Percentiles rank a stretch among this genome's conserved stretches.
phyloP scores from a whole-genome alignment of 164 flowering plant genomes.

The Pachysandra terminalis region DNA sequence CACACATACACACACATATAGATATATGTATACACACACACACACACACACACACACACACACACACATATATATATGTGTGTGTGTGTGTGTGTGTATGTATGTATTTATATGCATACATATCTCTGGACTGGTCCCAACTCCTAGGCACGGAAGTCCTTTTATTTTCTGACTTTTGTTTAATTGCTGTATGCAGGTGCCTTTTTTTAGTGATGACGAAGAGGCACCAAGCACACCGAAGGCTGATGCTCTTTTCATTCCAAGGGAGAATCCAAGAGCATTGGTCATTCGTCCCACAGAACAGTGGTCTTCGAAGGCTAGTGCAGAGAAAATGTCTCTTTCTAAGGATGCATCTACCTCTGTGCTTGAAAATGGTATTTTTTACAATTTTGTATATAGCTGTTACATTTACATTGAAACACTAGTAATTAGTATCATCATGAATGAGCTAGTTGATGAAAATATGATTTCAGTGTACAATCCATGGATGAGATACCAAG shows the following conservation, averaged over 20 bases:
- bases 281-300: conserved; percentile 76
- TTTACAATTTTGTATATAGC: neutral
- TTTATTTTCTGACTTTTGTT: neutral
- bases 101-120: too few species aligned
- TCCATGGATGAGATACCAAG: neutral
- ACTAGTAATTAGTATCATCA: neutral
- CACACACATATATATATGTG: too few species aligned
- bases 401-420: neutral
- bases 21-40: too few species aligned
- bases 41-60: too few species aligned
- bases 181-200: conserved; percentile 48
- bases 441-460: neutral
- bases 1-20: too few species aligned
- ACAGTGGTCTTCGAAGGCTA: conserved; percentile 50
- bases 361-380: conserved; percentile 60
- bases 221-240: conserved; percentile 84
- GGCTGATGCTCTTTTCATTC: conserved; percentile 93
- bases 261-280: conserved; percentile 95
- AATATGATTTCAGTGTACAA: neutral
- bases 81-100: too few species aligned
- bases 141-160: neutral
- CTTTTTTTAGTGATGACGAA: conserved; percentile 87
- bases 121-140: neutral
- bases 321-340: conserved; percentile 44
- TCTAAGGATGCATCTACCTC: conserved; percentile 32